A percentile compares a stretch with the other conserved stretches of the same genome.
Evolutionary conservation across 2,329 filamentous ascomycete genomes (phyloP).

Genomic region (Sporothrix humicola): DNA sequence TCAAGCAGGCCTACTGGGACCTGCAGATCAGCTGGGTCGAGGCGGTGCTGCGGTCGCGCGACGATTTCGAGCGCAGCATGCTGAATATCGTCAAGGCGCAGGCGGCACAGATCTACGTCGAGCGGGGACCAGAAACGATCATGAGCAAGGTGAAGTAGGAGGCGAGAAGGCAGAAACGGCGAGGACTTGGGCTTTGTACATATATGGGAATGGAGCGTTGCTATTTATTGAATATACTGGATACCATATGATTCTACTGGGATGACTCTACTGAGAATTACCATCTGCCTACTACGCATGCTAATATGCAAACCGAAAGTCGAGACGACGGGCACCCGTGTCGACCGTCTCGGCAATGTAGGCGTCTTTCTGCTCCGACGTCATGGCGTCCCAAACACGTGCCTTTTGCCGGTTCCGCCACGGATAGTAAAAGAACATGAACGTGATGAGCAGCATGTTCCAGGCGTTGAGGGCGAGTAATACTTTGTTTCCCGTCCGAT

Average conservation of each 20-base stretch:
- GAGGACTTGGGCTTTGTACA: not conserved
- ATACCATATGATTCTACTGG: not conserved
- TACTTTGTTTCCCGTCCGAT: slow-evolving; percentile 50
- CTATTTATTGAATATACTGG: slow-evolving; percentile 7
- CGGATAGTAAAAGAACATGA: slow-evolving; percentile 54
- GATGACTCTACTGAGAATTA: too few species aligned
- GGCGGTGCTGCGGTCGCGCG: slow-evolving; percentile 80
- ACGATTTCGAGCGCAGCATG: slow-evolving; percentile 94
- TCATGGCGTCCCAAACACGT: slow-evolving; percentile 55
- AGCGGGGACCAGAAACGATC: slow-evolving; percentile 84
- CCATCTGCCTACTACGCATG: not conserved
- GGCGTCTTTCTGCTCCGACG: slow-evolving; percentile 52
- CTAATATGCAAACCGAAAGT: slow-evolving; percentile 47
- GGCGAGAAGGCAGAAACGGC: not conserved
- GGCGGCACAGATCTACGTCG: slow-evolving; percentile 83
- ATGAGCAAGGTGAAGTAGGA: slow-evolving; percentile 88
- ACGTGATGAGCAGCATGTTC: slow-evolving; percentile 45
- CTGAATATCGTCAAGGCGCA: slow-evolving; percentile 84
- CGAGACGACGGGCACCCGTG: slow-evolving; percentile 52
- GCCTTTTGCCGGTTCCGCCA: slow-evolving; percentile 56
- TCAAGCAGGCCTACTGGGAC: slow-evolving; percentile 92
- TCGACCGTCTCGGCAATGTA: slow-evolving; percentile 55
- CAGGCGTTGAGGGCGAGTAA: slow-evolving; percentile 49
- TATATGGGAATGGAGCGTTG: slow-evolving; percentile 19
- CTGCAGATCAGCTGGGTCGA: slow-evolving; percentile 95